A percentile compares a stretch with the other conserved stretches of the same genome.
phyloP scores from a whole-genome alignment of 139 green algal genomes.

The Chlamydomonas asymmetrica region DNA sequence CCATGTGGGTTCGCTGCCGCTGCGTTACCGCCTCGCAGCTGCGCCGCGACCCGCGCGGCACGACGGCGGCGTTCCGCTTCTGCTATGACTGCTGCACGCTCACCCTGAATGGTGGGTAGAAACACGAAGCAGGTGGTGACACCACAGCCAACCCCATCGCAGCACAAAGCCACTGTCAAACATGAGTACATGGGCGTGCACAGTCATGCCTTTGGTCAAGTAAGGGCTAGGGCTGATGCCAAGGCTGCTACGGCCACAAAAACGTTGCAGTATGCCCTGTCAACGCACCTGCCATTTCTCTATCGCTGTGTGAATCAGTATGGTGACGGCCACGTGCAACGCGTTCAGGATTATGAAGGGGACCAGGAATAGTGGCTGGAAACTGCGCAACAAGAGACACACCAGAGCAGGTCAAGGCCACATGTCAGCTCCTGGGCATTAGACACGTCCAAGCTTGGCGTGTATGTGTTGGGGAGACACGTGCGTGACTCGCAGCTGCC shows the following conservation, averaged over 20 bases:
- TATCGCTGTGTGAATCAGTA: background rate
- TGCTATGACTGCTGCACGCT: background rate
- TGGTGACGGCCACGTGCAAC: background rate
- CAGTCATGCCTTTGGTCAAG: background rate
- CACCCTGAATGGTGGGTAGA: too few relatives aligned
- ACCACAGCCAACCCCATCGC: background rate
- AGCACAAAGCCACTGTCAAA: background rate
- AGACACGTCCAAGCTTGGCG: too few relatives aligned
- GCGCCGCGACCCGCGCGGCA: background rate
- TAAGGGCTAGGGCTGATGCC: too few relatives aligned
- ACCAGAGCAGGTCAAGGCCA: background rate
- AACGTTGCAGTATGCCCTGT: background rate
- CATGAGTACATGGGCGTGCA: background rate
- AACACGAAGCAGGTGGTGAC: background rate
- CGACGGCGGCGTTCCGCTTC: too few relatives aligned
- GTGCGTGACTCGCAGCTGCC: too few relatives aligned
- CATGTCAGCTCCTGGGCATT: too few relatives aligned
- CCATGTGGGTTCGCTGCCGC: background rate
- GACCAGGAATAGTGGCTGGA: slow-evolving; percentile 4
- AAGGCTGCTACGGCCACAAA: background rate
- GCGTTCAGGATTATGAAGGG: slow-evolving; percentile 1
- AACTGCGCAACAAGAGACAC: background rate
- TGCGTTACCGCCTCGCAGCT: background rate
- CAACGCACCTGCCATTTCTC: background rate
- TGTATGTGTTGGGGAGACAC: too few relatives aligned